Percentiles rank a stretch among this genome's conserved stretches.
phyloP scores from a whole-genome alignment of 108 stramenopile species.

The Pseudonitzschia multiseries region DNA sequence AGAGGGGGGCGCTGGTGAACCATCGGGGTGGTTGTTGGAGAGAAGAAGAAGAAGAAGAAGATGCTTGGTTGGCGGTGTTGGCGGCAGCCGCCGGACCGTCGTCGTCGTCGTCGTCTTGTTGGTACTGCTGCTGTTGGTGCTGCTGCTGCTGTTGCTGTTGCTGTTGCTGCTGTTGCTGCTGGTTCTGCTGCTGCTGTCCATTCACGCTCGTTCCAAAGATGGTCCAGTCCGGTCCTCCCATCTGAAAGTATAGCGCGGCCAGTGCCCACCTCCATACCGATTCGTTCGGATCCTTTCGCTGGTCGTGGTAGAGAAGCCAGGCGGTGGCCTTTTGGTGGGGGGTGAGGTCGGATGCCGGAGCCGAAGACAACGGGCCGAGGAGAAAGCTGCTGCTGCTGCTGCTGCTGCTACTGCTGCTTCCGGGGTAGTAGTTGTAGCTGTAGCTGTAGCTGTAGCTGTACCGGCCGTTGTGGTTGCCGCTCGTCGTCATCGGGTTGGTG shows the following conservation, averaged over 20 bases:
- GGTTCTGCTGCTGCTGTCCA: too few relatives aligned
- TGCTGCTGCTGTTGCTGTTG: too few relatives aligned
- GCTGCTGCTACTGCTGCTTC: too few relatives aligned
- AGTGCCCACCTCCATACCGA: slow-evolving; percentile 23
- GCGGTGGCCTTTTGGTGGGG: slow-evolving; percentile 27
- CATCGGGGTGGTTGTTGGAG: too few relatives aligned
- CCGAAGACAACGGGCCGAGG: neutral
- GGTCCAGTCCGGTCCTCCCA: slow-evolving; percentile 27
- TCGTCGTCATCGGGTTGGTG: neutral
- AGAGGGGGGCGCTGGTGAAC: slow-evolving; percentile 2
- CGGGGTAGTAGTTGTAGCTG: too few relatives aligned
- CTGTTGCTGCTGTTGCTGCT: too few relatives aligned
- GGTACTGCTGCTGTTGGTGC: too few relatives aligned
- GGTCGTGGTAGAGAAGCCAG: slow-evolving; percentile 34
- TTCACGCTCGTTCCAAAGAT: neutral
- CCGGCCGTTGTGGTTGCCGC: neutral
- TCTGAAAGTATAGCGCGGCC: slow-evolving; percentile 26
- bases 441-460: neutral
- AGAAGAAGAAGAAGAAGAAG: too few relatives aligned
- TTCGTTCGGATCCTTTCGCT: slow-evolving; percentile 10
- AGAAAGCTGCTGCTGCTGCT: too few relatives aligned
- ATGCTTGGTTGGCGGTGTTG: too few relatives aligned
- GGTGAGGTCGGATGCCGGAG: neutral
- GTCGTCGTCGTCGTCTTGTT: too few relatives aligned
- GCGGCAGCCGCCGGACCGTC: too few relatives aligned